These are phyloP conservation scores for Phialemonium atrogriseum DNA, from an alignment of 2,329 filamentous ascomycete genomes.

Conservation along the genomic window DNA sequence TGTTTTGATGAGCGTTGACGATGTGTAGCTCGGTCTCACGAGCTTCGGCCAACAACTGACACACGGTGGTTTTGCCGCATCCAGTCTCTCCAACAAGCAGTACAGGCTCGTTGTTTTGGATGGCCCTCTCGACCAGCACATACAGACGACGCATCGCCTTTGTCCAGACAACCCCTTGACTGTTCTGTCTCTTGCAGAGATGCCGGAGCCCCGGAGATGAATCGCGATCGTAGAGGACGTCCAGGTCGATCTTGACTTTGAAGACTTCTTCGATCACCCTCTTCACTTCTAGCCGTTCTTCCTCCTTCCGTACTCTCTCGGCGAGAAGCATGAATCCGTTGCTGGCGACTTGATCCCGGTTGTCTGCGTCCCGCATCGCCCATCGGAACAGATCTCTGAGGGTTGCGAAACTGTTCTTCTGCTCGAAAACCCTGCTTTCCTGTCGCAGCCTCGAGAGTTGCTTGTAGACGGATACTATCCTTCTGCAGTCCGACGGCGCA, in stretches of 20 bases:
- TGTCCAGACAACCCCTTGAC: constrained; percentile 80
- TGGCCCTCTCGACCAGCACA: constrained; percentile 76
- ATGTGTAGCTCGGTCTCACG: constrained; percentile 70
- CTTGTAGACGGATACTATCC: constrained; percentile 90
- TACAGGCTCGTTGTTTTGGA: constrained; percentile 87
- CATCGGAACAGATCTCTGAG: constrained; percentile 92
- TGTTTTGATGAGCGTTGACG: constrained; percentile 96
- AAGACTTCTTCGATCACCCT: constrained; percentile 83
- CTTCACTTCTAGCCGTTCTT: constrained; percentile 79
- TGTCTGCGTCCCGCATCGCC: constrained; percentile 79
- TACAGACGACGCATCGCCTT: constrained; percentile 88
- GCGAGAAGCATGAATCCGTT: constrained; percentile 96
- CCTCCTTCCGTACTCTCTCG: constrained; percentile 85
- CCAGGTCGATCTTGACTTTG: constrained; percentile 72
- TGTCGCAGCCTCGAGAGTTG: constrained; percentile 86
- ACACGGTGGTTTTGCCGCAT: constrained; percentile 95
- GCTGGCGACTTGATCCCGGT: constrained; percentile 76
- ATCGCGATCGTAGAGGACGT: constrained; percentile 60
- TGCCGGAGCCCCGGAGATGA: constrained; percentile 47
- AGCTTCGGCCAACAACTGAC: constrained; percentile 81
- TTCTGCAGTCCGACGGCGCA: constrained; percentile 80
- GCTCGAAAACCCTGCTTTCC: constrained; percentile 85
- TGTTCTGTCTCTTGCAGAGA: constrained; percentile 36
- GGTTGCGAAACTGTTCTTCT: constrained; percentile 95
- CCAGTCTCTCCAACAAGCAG: constrained; percentile 94